Conservation (phyloP, 257 asterid species). For the Avicennia marina region DNA sequence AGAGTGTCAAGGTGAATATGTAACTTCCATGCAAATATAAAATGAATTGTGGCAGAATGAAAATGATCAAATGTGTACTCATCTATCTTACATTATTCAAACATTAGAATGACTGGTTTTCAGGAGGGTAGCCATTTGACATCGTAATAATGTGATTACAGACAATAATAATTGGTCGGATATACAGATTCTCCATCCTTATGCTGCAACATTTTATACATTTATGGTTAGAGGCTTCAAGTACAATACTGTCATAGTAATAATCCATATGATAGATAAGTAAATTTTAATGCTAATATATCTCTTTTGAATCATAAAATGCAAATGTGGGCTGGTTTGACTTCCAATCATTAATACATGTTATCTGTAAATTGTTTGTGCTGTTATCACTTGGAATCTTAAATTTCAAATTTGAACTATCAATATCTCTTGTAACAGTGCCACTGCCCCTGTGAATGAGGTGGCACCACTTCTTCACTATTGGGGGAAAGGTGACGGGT, state of each 20-base stretch:
- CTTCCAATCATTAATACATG: too few species aligned
- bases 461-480: too few species aligned
- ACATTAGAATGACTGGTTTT: background rate
- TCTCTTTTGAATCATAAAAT: background rate
- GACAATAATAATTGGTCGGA: background rate
- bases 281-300: background rate
- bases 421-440: too few species aligned
- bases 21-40: background rate
- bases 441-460: too few species aligned
- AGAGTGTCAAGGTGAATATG: background rate
- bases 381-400: background rate
- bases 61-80: too few species aligned
- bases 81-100: too few species aligned
- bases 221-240: background rate
- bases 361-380: background rate
- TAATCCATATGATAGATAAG: background rate
- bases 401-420: too few species aligned
- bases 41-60: too few species aligned
- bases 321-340: too few species aligned
- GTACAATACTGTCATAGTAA: background rate
- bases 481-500: too few species aligned
- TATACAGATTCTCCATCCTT: background rate
- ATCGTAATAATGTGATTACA: background rate
- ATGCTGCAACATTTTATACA: background rate
- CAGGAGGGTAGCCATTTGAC: background rate